These are phyloP conservation scores for Xylariaceae sp. DNA, from an alignment of 2,329 filamentous ascomycete genomes.

Conservation along the genomic window DNA sequence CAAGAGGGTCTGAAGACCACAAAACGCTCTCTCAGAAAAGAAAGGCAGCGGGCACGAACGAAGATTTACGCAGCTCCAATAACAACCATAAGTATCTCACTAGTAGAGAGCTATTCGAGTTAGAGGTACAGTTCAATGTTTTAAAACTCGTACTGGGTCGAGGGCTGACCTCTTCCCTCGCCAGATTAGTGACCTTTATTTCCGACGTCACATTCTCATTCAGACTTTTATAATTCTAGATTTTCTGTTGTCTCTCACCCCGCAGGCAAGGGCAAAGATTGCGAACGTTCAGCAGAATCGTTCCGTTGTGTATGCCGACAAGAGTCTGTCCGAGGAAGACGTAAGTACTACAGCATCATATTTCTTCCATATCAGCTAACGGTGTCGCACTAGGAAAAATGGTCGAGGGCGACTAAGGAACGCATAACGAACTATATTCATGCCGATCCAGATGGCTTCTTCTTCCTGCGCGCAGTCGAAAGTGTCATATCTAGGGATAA, in stretches of 20 bases:
- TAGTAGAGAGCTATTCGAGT: slow-evolving; percentile 90
- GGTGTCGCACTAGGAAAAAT: slow-evolving; percentile 59
- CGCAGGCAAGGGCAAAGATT: slow-evolving; percentile 74
- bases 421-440: slow-evolving; percentile 79
- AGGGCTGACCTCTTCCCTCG: slow-evolving; percentile 9
- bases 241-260: slow-evolving; percentile 85
- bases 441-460: slow-evolving; percentile 74
- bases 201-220: slow-evolving; percentile 88
- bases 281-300: slow-evolving; percentile 67
- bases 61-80: slow-evolving; percentile 60
- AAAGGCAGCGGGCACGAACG: slow-evolving; percentile 57
- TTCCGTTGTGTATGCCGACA: slow-evolving; percentile 75
- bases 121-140: slow-evolving; percentile 59
- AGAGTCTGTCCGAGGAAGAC: slow-evolving; percentile 75
- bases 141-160: slow-evolving; percentile 1
- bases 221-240: slow-evolving; percentile 93
- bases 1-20: slow-evolving; percentile 56
- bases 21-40: slow-evolving; percentile 61
- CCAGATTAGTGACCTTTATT: slow-evolving; percentile 86
- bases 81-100: slow-evolving; percentile 99
- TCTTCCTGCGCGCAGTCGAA: slow-evolving; percentile 95
- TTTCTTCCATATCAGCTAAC: slow-evolving; percentile 13
- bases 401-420: slow-evolving; percentile 73
- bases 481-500: slow-evolving; percentile 93
- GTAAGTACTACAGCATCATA: slow-evolving; percentile 43